Percentiles rank a stretch among this genome's conserved stretches.
phyloP scores from a whole-genome alignment of 2,329 filamentous ascomycete species.

The Pseudogymnoascus sp. region DNA sequence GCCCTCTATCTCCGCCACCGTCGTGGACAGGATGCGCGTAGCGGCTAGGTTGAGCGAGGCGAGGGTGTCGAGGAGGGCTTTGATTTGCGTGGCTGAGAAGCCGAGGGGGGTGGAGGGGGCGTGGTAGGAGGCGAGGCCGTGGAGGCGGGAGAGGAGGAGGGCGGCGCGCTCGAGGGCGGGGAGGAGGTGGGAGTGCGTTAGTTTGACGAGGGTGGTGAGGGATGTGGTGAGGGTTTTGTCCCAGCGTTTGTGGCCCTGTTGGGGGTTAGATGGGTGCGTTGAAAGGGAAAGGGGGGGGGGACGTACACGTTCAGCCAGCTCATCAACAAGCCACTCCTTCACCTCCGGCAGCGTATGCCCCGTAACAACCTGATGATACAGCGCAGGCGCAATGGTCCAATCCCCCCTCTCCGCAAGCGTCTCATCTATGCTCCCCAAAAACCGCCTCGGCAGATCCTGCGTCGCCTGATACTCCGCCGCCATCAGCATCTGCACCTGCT shows the following conservation, averaged over 20 bases:
- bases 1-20: conserved; percentile 68
- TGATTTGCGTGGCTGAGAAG: conserved; percentile 55
- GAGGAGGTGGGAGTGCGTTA: conserved; percentile 81
- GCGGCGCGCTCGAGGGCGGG: conserved; percentile 77
- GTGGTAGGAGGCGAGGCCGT: conserved; percentile 75
- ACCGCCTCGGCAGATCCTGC: conserved; percentile 68
- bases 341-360: conserved; percentile 69
- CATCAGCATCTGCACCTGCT: conserved; percentile 72
- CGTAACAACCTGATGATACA: conserved; percentile 79
- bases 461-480: conserved; percentile 74
- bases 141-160: conserved; percentile 72
- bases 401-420: conserved; percentile 59
- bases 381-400: conserved; percentile 61
- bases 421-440: conserved; percentile 68
- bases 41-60: conserved; percentile 67
- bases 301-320: conserved; percentile 66
- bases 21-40: conserved; percentile 61
- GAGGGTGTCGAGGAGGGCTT: conserved; percentile 58
- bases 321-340: conserved; percentile 82
- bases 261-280: conserved; percentile 11
- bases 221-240: conserved; percentile 76
- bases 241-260: conserved; percentile 85
- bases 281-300: neutral
- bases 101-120: conserved; percentile 52
- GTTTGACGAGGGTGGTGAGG: conserved; percentile 64